These are phyloP conservation scores for Fusarium scirpi DNA, from an alignment of 2,329 filamentous ascomycete species.

Conservation along the genomic window DNA sequence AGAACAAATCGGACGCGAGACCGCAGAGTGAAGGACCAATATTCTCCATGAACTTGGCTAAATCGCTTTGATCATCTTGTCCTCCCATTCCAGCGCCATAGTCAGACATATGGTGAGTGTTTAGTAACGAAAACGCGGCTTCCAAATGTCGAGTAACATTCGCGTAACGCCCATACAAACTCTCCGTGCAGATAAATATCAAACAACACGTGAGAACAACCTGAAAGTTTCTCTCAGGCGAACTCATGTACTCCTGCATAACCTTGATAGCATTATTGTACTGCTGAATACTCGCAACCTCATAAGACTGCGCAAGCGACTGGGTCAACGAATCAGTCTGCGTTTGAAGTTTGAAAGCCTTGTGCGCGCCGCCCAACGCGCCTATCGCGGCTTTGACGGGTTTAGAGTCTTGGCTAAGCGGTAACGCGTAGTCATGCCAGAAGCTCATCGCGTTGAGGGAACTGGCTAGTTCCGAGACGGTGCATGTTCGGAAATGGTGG, in stretches of 20 bases:
- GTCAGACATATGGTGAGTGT: neutral
- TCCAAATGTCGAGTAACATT: slow-evolving; percentile 19
- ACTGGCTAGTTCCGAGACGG: neutral
- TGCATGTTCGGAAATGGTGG: slow-evolving; percentile 22
- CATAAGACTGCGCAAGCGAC: slow-evolving; percentile 8
- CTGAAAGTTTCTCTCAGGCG: neutral
- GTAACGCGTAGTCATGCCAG: slow-evolving; percentile 13
- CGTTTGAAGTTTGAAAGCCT: slow-evolving; percentile 11
- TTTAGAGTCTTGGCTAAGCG: slow-evolving; percentile 4
- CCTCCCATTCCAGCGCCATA: accelerated
- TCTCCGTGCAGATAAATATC: slow-evolving; percentile 27
- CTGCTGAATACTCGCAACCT: slow-evolving; percentile 4
- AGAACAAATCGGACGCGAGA: slow-evolving; percentile 6
- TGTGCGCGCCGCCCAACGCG: slow-evolving; percentile 24
- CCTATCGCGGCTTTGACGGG: slow-evolving; percentile 5
- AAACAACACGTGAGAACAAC: slow-evolving; percentile 21
- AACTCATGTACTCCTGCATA: slow-evolving; percentile 11
- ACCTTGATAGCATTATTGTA: slow-evolving; percentile 18
- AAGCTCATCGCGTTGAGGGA: slow-evolving; percentile 1
- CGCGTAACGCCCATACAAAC: neutral
- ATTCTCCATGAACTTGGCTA: slow-evolving; percentile 13
- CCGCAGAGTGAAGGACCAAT: slow-evolving; percentile 14
- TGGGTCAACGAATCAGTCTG: neutral
- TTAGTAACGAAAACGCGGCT: neutral
- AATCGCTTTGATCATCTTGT: neutral